phyloP scores from a whole-genome alignment of 495 filamentous ascomycete species.

The Penicillium tannophilum region DNA sequence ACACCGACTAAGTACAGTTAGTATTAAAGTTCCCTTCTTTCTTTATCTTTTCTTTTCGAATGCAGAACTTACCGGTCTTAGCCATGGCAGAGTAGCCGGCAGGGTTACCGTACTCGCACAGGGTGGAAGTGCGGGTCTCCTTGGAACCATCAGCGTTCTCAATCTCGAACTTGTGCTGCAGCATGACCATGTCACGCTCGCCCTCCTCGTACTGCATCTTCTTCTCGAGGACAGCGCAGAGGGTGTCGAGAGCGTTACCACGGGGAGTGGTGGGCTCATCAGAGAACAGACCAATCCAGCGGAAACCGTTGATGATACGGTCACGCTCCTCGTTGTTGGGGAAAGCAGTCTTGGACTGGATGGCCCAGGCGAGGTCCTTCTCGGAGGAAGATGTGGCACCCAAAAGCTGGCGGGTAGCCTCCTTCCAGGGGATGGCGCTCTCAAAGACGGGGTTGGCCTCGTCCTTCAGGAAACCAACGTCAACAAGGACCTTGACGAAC shows the following conservation, averaged over 20 bases:
- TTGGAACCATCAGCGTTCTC: constrained; percentile 74
- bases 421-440: constrained; percentile 71
- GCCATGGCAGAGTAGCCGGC: constrained; percentile 89
- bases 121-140: constrained; percentile 78
- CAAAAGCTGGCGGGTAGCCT: constrained; percentile 74
- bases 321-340: constrained; percentile 68
- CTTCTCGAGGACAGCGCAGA: constrained; percentile 86
- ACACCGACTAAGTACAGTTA: constrained; percentile 56
- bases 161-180: constrained; percentile 93
- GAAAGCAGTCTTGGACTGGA: constrained; percentile 76
- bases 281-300: constrained; percentile 89
- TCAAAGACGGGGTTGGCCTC: constrained; percentile 62
- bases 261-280: constrained; percentile 69
- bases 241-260: constrained; percentile 82
- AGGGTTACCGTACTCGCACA: constrained; percentile 84
- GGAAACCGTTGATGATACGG: constrained; percentile 73
- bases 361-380: constrained; percentile 68
- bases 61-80: constrained; percentile 47
- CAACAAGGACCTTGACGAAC: constrained; percentile 82
- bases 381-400: constrained; percentile 62
- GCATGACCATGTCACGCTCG: constrained; percentile 85
- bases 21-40: neutral
- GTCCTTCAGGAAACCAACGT: constrained; percentile 80
- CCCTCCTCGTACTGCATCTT: constrained; percentile 87
- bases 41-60: neutral